Base-by-base conservation (phyloP, 352 stramenopile genomes). In the Lagenidium sp. region DNA sequence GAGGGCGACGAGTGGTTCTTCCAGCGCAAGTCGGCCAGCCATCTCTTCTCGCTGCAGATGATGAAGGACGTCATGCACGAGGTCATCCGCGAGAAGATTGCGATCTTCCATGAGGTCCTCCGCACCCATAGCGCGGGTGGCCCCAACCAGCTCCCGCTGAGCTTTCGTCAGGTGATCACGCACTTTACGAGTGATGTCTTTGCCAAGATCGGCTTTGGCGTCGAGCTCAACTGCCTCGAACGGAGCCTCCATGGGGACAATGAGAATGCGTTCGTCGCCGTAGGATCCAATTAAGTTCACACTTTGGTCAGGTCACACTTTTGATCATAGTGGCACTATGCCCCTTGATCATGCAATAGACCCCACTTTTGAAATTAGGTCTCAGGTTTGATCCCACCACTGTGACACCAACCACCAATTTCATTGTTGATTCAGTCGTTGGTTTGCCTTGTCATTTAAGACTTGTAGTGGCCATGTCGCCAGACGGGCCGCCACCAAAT, bases 1-100 rank as follows among this genome's bases (percentile, higher is more conserved):
- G 74, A 91, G 37, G 70, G 66, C 15, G 53, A 69, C 31, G 51
- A 65, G 29, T 91, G 78, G 78, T 48, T 57, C n/a, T 47, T 65
- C 31, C 78, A 91, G 38, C 69, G 78, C 26, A 84, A 83, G 39
- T 73, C 59, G 12, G 81, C 81, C 55, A 94, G 82, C 50, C 85
- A 95, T 55, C 84, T 96, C 19, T 91, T 93, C 26, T 86, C 68
- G 18, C 58, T 68, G 48, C 50, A 65, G 30, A 68, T 65, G 60
- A 56, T 79, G 44, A 61, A 61, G 21, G 46, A 71, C 28, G 57
- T 55, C 35, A 74, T 70, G 65, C 37, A 30, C 26, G 37, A 58
- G 8, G 40, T 45, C 31, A 63, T 63, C 39, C 48, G 44, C 19
- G 44, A 54, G 47, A 56, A 63, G 29, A 30, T 52, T 10, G 35